phyloP scores from a whole-genome alignment of 148 eudicot species.

The Simmondsia chinensis region DNA sequence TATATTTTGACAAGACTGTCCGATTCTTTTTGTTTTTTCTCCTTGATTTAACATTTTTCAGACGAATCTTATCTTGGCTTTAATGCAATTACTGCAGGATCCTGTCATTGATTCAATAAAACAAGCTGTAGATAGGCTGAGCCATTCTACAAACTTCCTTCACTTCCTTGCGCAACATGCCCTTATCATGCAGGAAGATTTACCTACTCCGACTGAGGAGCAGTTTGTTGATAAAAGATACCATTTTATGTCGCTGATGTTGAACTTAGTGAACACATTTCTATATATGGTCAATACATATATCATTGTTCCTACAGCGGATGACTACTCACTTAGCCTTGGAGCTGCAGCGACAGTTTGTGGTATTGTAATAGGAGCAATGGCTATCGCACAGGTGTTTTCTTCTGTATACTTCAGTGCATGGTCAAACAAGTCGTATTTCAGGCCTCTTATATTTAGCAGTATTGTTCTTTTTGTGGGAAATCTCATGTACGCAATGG shows the following conservation, averaged over 20 bases:
- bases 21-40: background rate
- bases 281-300: conserved; percentile 80
- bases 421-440: conserved; percentile 82
- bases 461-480: conserved; percentile 62
- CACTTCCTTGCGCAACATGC: conserved; percentile 68
- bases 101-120: conserved; percentile 57
- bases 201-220: conserved; percentile 57
- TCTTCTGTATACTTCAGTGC: conserved; percentile 87
- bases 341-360: conserved; percentile 87
- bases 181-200: conserved; percentile 59
- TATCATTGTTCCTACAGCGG: conserved; percentile 85
- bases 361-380: conserved; percentile 74
- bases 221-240: conserved; percentile 45
- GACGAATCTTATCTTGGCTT: background rate
- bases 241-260: conserved; percentile 61
- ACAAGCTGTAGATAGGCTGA: conserved; percentile 61
- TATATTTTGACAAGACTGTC: background rate
- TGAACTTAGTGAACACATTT: conserved; percentile 73
- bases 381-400: conserved; percentile 83
- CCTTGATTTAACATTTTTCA: background rate
- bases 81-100: conserved; percentile 43
- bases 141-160: conserved; percentile 65
- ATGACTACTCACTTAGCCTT: conserved; percentile 72
- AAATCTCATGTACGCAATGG: conserved; percentile 59
- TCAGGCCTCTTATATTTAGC: conserved; percentile 68